Base-by-base conservation (phyloP, 805 yeast species). In the Wickerhamomyces strasburgensis region DNA sequence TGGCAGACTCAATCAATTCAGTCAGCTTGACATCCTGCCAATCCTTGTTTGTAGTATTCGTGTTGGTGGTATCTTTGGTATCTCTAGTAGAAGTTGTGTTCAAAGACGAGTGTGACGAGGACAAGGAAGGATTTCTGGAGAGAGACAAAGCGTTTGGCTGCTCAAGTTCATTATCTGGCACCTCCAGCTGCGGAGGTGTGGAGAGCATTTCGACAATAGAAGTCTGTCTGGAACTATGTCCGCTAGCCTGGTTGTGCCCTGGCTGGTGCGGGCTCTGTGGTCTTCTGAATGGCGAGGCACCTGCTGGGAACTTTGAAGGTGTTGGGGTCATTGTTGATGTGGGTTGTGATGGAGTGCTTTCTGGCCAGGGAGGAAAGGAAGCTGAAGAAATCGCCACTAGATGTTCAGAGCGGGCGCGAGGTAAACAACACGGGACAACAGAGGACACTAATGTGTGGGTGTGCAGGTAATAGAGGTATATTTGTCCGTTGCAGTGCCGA, bases 1-100 rank as follows among this genome's bases (percentile, higher is more conserved):
- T 82, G 46, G 83, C 88, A 30, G 73, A 68, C 60, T 86, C 94
- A 28, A 88, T 80, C 49, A 93, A 69, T 48, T 85, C 93, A 11
- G 72, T 60, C 43, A 93, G 67, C 28, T 72, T 74, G 16, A 85
- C 74, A 43, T 80, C 83, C 51, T 75, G 75, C 94, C 96, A 86
- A 48, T 83, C 86, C 25, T 87, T 45, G n/a, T n/a, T n/a, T n/a
- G 31, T 14, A 13, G 5, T 18, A 6, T 26, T 8, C 18, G 31
- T 33, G n/a, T 29, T 26, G 10, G 24, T 29, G 13, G 37, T 83
- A 27, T 83, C 79, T 3, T 81, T 78, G 27, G 90, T 90, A 2
- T 80, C 81, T 51, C 67, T 67, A 26, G 93, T 84, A 56, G 80
- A 78, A 8, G 80, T 78, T 19, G 94, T 93, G 3, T 78, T 81